Base-by-base conservation (phyloP, 495 filamentous ascomycete species). In the Aspergillus bertholletiae region DNA sequence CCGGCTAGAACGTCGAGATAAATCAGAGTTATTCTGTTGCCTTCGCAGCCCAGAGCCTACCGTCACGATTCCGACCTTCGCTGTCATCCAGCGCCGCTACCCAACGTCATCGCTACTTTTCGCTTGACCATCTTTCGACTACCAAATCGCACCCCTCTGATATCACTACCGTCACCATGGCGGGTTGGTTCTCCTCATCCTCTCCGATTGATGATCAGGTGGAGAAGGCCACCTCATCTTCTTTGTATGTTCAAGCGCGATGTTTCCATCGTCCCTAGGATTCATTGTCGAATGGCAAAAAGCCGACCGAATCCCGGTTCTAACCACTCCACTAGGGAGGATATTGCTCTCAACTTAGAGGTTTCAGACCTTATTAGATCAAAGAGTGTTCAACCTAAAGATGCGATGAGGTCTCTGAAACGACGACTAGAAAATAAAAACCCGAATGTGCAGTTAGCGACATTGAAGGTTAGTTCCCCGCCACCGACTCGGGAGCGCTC, bases 341-440 rank as follows among this genome's bases (percentile, higher is more conserved):
- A 98, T 69, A 96, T 98, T 66, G 85, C 95, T 18, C 83, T 96
- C 55, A 97, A 96, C 67, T 82, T 98, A 61, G 94, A 98, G 68
- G 96, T 98, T 59, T 96, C 92, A 57, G 94, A 98, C 69, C 79
- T 92, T 59, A 96, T 98, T 61, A 85, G 94, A 61, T 96, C 92
- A 51, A 97, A 97, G 71, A 94, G 91, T 20, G 93, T 98, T 9
- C 90, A 92, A 61, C 92, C 94, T 34, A 96, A 92, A 69, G 94
- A 97, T 68, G 94, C 94, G 43, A 97, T 97, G 94, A 88, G 89
- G 64, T 92, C 89, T 23, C 80, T 98, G 67, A 97, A 96, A 69
- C 84, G 86, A 61, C 86, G 94, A 61, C 88, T 98, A 72, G 91
- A 90, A 69, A 88, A 97, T 75, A 90, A 89, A 73, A 98, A 98